Evolutionary conservation across 225 moss, liverwort and hornwort genomes (phyloP).

Genomic region (Bryoerythrophyllum caledonicum): DNA sequence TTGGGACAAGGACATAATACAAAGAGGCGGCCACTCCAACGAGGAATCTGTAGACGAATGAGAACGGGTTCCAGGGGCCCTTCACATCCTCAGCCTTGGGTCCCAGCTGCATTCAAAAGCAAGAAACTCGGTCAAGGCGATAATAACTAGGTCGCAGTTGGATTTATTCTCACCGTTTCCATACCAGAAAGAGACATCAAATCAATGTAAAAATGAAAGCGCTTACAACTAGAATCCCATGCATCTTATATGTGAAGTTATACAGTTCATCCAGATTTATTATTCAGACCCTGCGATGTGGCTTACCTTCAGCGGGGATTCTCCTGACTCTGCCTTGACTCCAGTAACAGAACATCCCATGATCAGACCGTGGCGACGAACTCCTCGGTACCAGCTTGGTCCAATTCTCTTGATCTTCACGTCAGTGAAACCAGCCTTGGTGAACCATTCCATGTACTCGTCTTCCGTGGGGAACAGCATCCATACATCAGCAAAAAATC

Average conservation of each 20-base stretch:
- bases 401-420: constrained; percentile 97
- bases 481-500: constrained; percentile 94
- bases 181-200: background rate
- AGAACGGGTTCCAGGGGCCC: constrained; percentile 83
- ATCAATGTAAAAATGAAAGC: background rate
- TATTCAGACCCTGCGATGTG: background rate
- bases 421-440: constrained; percentile 90
- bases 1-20: constrained; percentile 82
- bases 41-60: constrained; percentile 82
- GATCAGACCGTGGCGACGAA: constrained; percentile 94
- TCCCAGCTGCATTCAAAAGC: constrained; percentile 48
- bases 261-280: background rate
- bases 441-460: constrained; percentile 95
- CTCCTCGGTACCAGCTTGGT: constrained; percentile 97
- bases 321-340: constrained; percentile 78
- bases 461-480: constrained; percentile 98
- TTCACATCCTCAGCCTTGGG: constrained; percentile 86
- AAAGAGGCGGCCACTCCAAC: constrained; percentile 71
- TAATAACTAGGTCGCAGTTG: background rate
- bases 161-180: background rate
- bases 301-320: constrained; percentile 80
- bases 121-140: background rate
- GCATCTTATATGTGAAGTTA: background rate
- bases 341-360: constrained; percentile 99
- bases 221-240: background rate